These are phyloP conservation scores for Mucor irregularis DNA, from an alignment of 371 early-diverging fungal genomes.

Conservation along the genomic window DNA sequence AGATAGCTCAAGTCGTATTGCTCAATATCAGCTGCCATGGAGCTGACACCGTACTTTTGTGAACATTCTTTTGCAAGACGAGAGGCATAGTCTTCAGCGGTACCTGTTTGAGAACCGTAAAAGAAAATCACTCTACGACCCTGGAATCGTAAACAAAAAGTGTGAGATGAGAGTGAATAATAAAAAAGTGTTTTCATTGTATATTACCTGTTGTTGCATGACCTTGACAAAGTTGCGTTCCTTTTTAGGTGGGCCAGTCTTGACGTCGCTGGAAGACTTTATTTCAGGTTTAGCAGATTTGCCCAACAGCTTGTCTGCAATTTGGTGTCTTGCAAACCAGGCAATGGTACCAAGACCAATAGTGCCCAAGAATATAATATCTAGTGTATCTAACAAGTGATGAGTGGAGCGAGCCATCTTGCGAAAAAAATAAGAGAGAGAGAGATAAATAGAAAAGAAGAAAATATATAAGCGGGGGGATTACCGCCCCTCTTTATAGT, in stretches of 20 bases:
- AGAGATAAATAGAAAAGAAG: background rate
- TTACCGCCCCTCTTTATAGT: no score
- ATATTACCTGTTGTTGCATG: slow-evolving; percentile 60
- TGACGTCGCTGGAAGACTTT: slow-evolving; percentile 12
- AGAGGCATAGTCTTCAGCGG: slow-evolving; percentile 93
- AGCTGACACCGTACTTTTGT: slow-evolving; percentile 71
- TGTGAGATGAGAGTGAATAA: background rate
- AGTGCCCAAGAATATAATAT: slow-evolving; percentile 48
- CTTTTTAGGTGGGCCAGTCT: slow-evolving; percentile 18
- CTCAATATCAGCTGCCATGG: slow-evolving; percentile 85
- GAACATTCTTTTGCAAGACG: slow-evolving; percentile 84
- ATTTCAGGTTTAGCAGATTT: slow-evolving; percentile 17
- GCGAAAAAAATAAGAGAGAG: background rate
- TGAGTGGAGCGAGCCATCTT: background rate
- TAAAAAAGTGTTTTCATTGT: background rate
- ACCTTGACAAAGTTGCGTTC: slow-evolving; percentile 66
- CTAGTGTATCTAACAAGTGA: slow-evolving; percentile 43
- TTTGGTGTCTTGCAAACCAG: slow-evolving; percentile 44
- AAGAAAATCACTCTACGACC: slow-evolving; percentile 76
- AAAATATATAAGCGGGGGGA: no score
- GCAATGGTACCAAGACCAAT: slow-evolving; percentile 55
- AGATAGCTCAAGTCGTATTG: slow-evolving; percentile 82
- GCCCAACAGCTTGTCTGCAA: slow-evolving; percentile 23
- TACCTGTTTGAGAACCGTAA: slow-evolving; percentile 96
- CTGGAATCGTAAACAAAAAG: slow-evolving; percentile 19